Evolutionary conservation across 768 basidiomycete species (phyloP), one percentile per base, ranked within the genome.

Genomic region (Termitomyces sp.): DNA sequence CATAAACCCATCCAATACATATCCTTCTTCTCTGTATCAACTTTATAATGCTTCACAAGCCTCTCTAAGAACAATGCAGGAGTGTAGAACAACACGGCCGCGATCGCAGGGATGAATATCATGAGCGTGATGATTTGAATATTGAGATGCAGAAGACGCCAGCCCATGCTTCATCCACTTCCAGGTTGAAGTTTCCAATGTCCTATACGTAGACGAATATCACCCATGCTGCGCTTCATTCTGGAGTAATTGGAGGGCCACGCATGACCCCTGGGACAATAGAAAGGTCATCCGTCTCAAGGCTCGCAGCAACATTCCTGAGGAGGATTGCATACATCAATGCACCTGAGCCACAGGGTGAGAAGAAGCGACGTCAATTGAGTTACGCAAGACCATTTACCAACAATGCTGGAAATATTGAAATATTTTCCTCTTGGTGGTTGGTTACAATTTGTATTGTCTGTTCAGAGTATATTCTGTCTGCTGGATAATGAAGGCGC

Each of bases 281-380:
- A 5, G 94, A 94, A 28, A 97, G 74, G 67, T 97, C 93, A 59
- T 85, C 91, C 23, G 93, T 91, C 61, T 96, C 90, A 47, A 96
- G 79, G 56, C 81, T 86, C 55, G 81, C 77, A 2, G 87, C 77
- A 2, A 76, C 77, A 69, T 91, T 84, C 2, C 92, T 94, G 41
- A 94, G 71, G 7, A 96, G 70, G 50, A 74, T 72, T 54, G 79
- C 81, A 76, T 79, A 82, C 0, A 79, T 72, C 5, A 84, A 86
- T 23, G 83, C 77, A 55, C 77, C 86, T 79, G 64, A 56, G 37
- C 57, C 35, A 42, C 12, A 6, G 52, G 14, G 32, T 27, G 17
- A 48, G 30, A 40, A 40, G 23, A 42, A 21, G 3, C 4, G 4
- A 37, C 25, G 14, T 10, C 8, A 35, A 1, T 5, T 1, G 40